Percentiles rank a stretch among this genome's conserved stretches.
Evolutionary conservation across 179 eudicot species (phyloP).

Genomic region (Sideroxylon spinosum): DNA sequence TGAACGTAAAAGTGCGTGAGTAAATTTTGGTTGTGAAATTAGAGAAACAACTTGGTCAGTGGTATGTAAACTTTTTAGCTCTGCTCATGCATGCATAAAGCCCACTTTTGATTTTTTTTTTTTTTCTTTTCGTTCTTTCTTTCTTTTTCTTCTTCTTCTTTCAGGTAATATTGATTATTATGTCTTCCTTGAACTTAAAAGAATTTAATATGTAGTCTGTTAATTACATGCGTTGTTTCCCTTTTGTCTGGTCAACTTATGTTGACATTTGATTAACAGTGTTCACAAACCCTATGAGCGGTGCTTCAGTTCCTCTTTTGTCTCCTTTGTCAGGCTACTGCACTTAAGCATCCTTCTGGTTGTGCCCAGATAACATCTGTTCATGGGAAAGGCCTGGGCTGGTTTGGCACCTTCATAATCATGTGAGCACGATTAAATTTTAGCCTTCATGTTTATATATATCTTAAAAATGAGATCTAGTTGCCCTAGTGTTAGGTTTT

Average conservation of each 20-base stretch:
- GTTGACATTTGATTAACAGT: background rate
- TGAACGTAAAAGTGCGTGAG: background rate
- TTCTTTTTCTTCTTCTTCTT: too few species aligned
- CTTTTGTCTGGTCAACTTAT: background rate
- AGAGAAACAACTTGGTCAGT: background rate
- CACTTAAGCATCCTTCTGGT: slow-evolving; percentile 80
- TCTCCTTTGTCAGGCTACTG: slow-evolving; percentile 51
- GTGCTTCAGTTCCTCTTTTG: background rate
- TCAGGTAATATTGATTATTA: too few species aligned
- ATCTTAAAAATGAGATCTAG: background rate
- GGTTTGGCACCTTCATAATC: slow-evolving; percentile 64
- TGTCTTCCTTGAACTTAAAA: too few species aligned
- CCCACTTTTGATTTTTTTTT: too few species aligned
- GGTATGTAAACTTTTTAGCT: background rate
- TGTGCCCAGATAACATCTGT: slow-evolving; percentile 57
- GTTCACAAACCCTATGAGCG: background rate
- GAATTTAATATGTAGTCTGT: too few species aligned
- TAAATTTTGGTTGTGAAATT: slow-evolving; percentile 7
- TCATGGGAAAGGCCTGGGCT: slow-evolving; percentile 64
- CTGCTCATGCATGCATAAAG: background rate
- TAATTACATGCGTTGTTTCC: too few species aligned
- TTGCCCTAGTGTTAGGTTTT: background rate
- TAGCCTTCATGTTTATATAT: background rate
- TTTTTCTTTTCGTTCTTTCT: too few species aligned
- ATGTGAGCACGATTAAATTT: slow-evolving; percentile 43